These are phyloP conservation scores for Heliamphora pulchella DNA, from an alignment of 179 eudicot genomes.

Conservation along the genomic window DNA sequence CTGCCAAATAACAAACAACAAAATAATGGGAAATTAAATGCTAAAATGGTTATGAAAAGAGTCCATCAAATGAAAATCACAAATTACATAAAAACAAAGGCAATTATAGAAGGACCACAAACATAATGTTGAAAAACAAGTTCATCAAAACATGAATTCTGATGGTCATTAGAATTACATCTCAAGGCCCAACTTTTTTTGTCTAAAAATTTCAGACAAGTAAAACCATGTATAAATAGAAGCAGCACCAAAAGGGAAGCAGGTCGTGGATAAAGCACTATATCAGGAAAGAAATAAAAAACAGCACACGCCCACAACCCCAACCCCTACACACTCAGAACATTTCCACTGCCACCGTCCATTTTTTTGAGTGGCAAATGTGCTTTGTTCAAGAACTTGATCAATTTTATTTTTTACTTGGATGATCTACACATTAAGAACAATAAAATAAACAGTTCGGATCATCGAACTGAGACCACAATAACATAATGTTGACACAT, in stretches of 20 bases:
- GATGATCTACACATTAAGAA: no score
- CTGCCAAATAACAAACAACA: slow-evolving; percentile 31
- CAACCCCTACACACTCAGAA: neutral
- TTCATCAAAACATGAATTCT: neutral
- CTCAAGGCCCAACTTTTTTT: neutral
- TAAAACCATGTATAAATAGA: neutral
- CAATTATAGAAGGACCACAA: neutral
- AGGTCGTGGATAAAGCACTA: neutral
- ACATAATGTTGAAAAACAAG: neutral
- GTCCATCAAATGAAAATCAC: neutral
- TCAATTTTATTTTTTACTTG: no score
- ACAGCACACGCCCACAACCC: neutral
- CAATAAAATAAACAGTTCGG: no score
- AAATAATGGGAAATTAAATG: neutral
- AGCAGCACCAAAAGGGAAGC: neutral
- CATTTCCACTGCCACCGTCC: neutral
- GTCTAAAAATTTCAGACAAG: neutral
- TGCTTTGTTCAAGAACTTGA: no score
- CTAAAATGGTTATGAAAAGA: neutral
- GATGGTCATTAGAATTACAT: neutral
- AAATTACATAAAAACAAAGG: neutral
- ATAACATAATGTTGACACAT: no score
- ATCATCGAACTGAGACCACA: no score
- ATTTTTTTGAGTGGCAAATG: no score
- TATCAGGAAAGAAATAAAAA: neutral